Evolutionary conservation across 139 green algal species (phyloP).

Genomic region (Diplosphaera chodatii): DNA sequence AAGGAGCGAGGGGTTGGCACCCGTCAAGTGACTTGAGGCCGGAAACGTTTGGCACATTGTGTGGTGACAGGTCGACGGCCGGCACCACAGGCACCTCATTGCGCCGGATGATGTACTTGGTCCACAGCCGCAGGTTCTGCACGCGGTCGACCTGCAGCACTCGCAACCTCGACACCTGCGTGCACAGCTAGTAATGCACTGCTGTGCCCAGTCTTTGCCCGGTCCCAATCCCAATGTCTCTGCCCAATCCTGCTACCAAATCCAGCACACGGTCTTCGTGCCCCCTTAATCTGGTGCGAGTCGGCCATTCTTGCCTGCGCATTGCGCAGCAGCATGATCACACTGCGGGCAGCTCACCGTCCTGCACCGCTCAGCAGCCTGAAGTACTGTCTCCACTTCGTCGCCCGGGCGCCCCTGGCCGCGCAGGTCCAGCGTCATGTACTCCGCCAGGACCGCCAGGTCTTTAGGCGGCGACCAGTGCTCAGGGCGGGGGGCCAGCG

Average conservation of each 20-base stretch:
- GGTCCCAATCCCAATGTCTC: no score
- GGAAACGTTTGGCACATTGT: no score
- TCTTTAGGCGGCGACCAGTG: background rate
- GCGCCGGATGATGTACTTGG: background rate
- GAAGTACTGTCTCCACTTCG: background rate
- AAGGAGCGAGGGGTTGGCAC: no score
- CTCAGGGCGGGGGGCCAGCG: background rate
- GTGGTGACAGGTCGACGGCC: no score
- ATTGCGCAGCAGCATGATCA: no score
- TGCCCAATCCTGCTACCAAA: no score
- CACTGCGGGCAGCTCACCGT: background rate
- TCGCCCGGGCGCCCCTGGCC: background rate
- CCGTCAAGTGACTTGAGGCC: no score
- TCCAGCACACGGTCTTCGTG: no score
- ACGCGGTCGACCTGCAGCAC: background rate
- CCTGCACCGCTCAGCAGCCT: background rate
- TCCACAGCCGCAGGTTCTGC: slow-evolving; percentile 5
- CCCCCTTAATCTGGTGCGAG: no score
- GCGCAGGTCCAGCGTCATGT: background rate
- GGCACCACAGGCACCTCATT: no score
- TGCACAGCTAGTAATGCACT: background rate
- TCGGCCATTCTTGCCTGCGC: no score
- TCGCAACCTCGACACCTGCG: background rate
- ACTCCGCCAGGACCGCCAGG: background rate
- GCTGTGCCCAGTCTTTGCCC: no score